These are phyloP conservation scores for Ilex asprella DNA, from an alignment of 257 asterid genomes.

Conservation along the genomic window DNA sequence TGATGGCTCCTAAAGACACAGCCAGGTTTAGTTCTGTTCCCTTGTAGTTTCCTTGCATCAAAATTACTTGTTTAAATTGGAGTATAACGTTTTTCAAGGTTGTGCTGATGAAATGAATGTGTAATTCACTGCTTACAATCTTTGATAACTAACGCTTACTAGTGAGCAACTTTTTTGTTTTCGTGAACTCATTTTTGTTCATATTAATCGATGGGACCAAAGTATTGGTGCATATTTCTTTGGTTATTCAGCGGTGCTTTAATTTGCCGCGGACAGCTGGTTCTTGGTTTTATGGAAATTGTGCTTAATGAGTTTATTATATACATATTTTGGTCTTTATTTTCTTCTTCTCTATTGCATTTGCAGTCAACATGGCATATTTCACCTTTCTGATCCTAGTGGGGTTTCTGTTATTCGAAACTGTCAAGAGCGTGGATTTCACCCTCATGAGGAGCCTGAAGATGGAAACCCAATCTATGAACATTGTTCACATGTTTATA, in stretches of 20 bases:
- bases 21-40: slow-evolving; percentile 19
- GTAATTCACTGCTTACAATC: not conserved
- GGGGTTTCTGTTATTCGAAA: slow-evolving; percentile 69
- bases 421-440: slow-evolving; percentile 89
- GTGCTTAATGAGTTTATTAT: no score
- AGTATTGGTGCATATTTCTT: no score
- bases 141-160: no score
- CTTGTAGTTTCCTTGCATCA: not conserved
- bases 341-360: not conserved
- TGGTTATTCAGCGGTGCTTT: no score
- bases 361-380: slow-evolving; percentile 92
- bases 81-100: not conserved
- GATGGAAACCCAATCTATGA: slow-evolving; percentile 86
- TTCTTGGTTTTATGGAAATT: no score
- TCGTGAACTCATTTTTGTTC: no score
- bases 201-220: no score
- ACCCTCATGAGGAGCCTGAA: slow-evolving; percentile 93
- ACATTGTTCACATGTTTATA: slow-evolving; percentile 84
- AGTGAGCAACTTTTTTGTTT: no score
- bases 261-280: no score
- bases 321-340: no score
- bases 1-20: slow-evolving; percentile 92
- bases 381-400: slow-evolving; percentile 89
- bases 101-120: not conserved
- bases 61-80: no score